Base-by-base conservation (phyloP, 1,284 basidiomycete species). In the Pseudomicrostroma phylloplanum region DNA sequence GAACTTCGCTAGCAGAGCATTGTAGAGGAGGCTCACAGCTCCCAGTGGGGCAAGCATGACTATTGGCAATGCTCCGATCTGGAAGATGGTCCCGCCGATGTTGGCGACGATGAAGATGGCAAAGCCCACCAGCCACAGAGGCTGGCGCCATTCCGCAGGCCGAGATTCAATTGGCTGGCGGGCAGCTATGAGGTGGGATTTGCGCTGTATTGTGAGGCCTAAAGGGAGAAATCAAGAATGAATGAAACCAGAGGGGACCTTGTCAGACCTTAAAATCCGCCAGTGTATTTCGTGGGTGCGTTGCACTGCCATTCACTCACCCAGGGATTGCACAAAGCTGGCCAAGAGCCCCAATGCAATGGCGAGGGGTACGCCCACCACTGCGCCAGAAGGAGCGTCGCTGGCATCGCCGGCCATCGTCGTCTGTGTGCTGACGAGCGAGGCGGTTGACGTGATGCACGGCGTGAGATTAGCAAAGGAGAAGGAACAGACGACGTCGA, bases 11-110 rank as follows among this genome's bases (percentile, higher is more conserved):
- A 96, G 92, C 72, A 96, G 86, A 2, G 91, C 91, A 80, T 97
- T 97, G 89, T 91, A 96, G 25, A 96, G 84, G 40, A 97, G 85
- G 7, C 91, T 92, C 53, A 85, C 89, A 0, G 92, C 93, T 21
- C 93, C 93, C 1, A 97, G 85, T 0, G 92, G 92, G 1, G 77
- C 77, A 30, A 79, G 67, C 61, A 79, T 77, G 46, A 78, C 76
- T 41, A 79, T 74, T 7, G 77, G 77, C 11, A 97, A 84, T 0
- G 92, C 91, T 6, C 91, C 92, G 59, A 97, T 92, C 81, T 96
- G 93, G 70, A 96, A 91, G 30, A 96, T 82, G 1, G 91, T 92
- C n/a, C 91, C 91, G 61, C 94, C 83, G 64, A 96, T 82, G 79
- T 96, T 97, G 61, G 91, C 92, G 25, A 87, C 55, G 55, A 82